Evolutionary conservation across 2,329 filamentous ascomycete genomes (phyloP).

Genomic region (Botryotinia narcissicola): DNA sequence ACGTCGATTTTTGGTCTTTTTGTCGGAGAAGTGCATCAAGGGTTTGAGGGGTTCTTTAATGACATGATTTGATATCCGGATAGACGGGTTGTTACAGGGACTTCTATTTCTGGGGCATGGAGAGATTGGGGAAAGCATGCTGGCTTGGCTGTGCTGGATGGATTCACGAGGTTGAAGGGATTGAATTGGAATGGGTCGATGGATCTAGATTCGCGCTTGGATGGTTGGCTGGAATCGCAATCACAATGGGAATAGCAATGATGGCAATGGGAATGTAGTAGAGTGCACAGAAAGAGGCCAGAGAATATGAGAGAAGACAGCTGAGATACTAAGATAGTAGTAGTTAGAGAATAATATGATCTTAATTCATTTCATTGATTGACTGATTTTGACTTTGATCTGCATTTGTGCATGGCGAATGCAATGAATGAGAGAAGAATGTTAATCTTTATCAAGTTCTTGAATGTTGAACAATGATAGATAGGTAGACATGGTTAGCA

Average conservation of each 20-base stretch:
- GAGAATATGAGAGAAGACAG: not conserved
- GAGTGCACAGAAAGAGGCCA: not conserved
- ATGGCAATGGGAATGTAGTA: not conserved
- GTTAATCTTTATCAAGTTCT: too few relatives aligned
- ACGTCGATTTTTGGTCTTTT: not conserved
- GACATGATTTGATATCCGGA: slow-evolving; percentile 16
- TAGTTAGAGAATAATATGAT: not conserved
- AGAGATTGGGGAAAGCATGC: not conserved
- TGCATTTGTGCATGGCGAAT: not conserved
- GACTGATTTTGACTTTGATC: not conserved
- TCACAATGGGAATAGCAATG: not conserved
- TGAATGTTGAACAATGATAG: too few relatives aligned
- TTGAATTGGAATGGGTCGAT: not conserved
- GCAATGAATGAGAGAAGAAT: not conserved
- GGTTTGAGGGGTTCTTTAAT: slow-evolving; percentile 3
- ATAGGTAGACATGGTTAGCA: too few relatives aligned
- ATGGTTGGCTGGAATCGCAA: not conserved
- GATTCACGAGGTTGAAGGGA: not conserved
- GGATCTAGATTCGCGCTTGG: not conserved
- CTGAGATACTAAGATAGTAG: not conserved
- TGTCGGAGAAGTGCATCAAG: not conserved
- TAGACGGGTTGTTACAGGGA: slow-evolving; percentile 1
- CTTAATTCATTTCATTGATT: slow-evolving; percentile 5
- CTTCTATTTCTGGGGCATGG: not conserved
- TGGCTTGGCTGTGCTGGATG: not conserved